A percentile compares a stretch with the other conserved stretches of the same genome.
phyloP scores from a whole-genome alignment of 148 eudicot genomes.

The Chenopodium quinoa region DNA sequence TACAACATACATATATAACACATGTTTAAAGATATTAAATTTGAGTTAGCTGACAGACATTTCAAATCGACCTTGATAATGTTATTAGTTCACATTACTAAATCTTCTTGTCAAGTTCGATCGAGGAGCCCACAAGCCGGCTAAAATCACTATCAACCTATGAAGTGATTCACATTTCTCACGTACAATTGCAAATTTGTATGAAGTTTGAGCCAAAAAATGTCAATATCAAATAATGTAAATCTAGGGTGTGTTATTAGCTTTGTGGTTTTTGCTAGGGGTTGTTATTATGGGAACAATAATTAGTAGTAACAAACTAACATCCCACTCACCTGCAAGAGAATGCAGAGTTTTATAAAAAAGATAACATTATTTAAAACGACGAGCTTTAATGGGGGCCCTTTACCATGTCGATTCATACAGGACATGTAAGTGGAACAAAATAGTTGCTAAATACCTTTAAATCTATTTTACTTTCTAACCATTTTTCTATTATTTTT shows the following conservation, averaged over 20 bases:
- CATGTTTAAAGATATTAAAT: too few relatives aligned
- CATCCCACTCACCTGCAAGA: constrained; percentile 6
- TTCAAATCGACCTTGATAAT: too few relatives aligned
- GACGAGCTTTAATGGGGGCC: background rate
- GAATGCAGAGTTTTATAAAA: background rate
- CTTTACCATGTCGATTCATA: constrained; percentile 1
- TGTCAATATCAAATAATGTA: background rate
- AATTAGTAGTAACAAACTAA: background rate
- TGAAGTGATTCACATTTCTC: too few relatives aligned
- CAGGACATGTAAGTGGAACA: constrained; percentile 6
- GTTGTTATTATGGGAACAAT: constrained; percentile 2
- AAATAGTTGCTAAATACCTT: background rate
- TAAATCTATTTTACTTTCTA: background rate
- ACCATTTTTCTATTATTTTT: background rate
- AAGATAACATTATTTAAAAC: background rate
- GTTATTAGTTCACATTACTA: too few relatives aligned
- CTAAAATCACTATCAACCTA: too few relatives aligned
- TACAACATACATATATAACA: too few relatives aligned
- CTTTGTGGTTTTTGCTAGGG: background rate
- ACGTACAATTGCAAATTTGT: background rate
- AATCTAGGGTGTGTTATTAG: too few relatives aligned
- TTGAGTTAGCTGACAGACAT: too few relatives aligned
- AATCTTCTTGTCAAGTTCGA: too few relatives aligned
- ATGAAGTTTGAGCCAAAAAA: background rate
- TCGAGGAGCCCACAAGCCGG: too few relatives aligned